Evolutionary conservation across 306 rosid species (phyloP).

Genomic region (Arachis hypogaea): DNA sequence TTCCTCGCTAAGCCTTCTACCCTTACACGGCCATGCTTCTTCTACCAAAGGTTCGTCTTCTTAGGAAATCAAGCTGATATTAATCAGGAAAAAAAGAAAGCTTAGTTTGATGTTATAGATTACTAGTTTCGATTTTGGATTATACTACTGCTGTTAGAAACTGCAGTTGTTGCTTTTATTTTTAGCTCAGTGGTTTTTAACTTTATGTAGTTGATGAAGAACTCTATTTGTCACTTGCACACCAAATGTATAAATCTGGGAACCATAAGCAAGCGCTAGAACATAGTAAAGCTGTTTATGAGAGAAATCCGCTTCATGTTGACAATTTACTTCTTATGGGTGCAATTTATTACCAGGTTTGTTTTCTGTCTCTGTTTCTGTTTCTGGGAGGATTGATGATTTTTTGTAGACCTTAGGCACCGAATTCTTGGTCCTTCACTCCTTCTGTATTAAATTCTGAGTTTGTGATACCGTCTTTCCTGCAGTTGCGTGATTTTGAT

Average conservation of each 20-base stretch:
- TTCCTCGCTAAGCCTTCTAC: conserved; percentile 42
- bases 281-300: conserved; percentile 79
- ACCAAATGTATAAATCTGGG: conserved; percentile 87
- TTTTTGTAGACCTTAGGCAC: background rate
- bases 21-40: conserved; percentile 51
- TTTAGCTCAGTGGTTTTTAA: background rate
- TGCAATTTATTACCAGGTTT: conserved; percentile 91
- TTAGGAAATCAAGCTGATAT: background rate
- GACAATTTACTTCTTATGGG: conserved; percentile 93
- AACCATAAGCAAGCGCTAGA: conserved; percentile 88
- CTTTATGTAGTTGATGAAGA: conserved; percentile 84
- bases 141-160: background rate
- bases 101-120: background rate
- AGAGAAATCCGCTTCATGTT: conserved; percentile 77
- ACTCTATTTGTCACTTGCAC: conserved; percentile 72
- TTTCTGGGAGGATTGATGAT: background rate
- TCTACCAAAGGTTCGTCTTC: conserved; percentile 48
- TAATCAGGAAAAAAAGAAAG: background rate
- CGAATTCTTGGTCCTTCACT: background rate
- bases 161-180: background rate
- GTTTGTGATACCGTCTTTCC: background rate
- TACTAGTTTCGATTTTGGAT: background rate
- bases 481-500: conserved; percentile 91
- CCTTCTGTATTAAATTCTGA: background rate
- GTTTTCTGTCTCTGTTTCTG: background rate